Evolutionary conservation across 345 rosid species (phyloP), one percentile per base, ranked within the genome.

Genomic region (Eucalyptus erythrocorys): DNA sequence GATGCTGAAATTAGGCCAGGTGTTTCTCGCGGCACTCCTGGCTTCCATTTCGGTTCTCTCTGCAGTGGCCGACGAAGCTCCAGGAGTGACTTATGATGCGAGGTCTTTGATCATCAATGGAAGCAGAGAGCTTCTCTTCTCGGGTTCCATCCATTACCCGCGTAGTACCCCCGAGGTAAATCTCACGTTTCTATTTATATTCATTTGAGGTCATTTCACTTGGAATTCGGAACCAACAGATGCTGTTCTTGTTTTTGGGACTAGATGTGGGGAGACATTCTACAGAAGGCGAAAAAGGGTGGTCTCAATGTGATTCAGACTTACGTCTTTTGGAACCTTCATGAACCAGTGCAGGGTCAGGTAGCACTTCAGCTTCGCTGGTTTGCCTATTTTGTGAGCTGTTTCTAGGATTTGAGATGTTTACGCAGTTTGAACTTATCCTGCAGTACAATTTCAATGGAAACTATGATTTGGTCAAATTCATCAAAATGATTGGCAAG

Each of bases 231-330:
- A 21, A 76, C 82, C 42, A 47, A 76, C 30, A 12, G 82, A 76
- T 42, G 47, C 82, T 13, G 82, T 21, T 71, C 81, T 37, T 26
- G 40, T 71, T 71, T 26, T 76, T 43, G 47, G 30, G 2, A 42
- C 47, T 43, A 94, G 93, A 92, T 91, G 94, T 94, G 95, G 95
- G 91, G 91, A 21, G 92, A 89, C 6, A 82, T 94, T 8, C 85
- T 94, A 7, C 48, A 37, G 19, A 92, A 92, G 86, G 94, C 95
- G 7, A 93, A 92, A 81, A 81, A 68, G 10, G 95, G 95, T 40
- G 95, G 95, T 37, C 81, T 94, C 85, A 92, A 94, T 85, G 93
- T 93, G 81, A 90, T 94, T 82, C 95, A 94, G 51, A 94, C 95
- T 45, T 94, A 92, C 17, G 94, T 91, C n/a, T 94, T 94, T 82